phyloP scores from a whole-genome alignment of 176 grass and related monocot species.

The Triticum dicoccoides region DNA sequence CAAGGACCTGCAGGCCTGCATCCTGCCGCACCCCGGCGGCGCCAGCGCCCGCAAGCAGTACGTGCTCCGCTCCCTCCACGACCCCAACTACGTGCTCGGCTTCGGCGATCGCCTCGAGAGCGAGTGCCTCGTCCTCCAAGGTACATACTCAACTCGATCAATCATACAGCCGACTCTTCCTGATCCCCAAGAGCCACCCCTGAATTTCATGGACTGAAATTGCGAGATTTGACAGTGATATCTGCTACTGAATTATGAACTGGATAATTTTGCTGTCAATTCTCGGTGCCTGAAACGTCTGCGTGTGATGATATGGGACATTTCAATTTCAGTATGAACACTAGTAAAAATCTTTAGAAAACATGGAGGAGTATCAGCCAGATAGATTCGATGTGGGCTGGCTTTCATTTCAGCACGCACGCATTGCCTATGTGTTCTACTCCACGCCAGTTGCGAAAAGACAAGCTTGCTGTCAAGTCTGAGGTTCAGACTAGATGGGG shows the following conservation, averaged over 20 bases:
- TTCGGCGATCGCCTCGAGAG: constrained; percentile 65
- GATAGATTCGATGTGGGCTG: neutral
- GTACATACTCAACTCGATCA: neutral
- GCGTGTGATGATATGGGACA: neutral
- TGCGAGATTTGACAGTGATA: no score
- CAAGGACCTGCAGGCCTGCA: constrained; percentile 53
- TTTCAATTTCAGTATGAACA: neutral
- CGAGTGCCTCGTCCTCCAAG: constrained; percentile 62
- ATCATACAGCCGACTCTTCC: neutral
- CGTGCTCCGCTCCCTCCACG: constrained; percentile 64
- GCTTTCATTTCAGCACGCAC: neutral
- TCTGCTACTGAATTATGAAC: neutral
- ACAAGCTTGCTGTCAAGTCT: constrained; percentile 27
- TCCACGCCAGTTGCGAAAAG: neutral
- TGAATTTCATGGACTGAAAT: neutral
- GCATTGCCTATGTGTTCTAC: neutral
- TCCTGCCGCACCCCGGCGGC: constrained; percentile 52
- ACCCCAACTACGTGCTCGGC: constrained; percentile 69
- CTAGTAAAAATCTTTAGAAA: neutral
- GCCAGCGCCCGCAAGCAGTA: constrained; percentile 45
- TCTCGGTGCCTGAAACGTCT: neutral
- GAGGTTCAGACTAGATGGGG: neutral
- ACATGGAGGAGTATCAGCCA: neutral
- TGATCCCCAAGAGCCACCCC: neutral
- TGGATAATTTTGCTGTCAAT: neutral